Evolutionary conservation across 2,329 filamentous ascomycete species (phyloP).

Genomic region (Verruconis gallopava): DNA sequence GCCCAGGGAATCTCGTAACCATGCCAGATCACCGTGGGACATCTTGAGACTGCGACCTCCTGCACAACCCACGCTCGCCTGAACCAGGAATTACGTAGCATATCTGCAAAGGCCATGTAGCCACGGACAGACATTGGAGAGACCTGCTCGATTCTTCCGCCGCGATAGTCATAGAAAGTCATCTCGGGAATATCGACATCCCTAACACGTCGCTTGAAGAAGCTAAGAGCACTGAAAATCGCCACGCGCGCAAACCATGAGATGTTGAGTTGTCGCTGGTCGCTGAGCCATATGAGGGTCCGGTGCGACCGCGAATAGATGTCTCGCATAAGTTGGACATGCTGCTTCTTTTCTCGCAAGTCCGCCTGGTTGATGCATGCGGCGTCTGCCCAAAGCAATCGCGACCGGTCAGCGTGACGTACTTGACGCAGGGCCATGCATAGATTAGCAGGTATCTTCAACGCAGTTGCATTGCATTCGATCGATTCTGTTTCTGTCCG

Average conservation of each 20-base stretch:
- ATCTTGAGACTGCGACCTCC: slow-evolving; percentile 11
- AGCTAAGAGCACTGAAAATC: background rate
- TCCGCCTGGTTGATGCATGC: slow-evolving; percentile 11
- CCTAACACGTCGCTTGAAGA: background rate
- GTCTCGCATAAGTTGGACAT: slow-evolving; percentile 11
- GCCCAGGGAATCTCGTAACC: slow-evolving; percentile 9
- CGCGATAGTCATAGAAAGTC: background rate
- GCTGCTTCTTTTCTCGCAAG: slow-evolving; percentile 2
- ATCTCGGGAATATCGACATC: background rate
- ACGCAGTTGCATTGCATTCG: background rate
- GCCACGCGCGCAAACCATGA: background rate
- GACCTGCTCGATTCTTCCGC: background rate
- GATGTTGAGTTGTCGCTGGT: background rate
- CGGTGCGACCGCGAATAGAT: slow-evolving; percentile 1
- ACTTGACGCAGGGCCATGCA: slow-evolving; percentile 1
- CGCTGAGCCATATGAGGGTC: slow-evolving; percentile 10
- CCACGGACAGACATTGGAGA: background rate
- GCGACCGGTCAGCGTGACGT: background rate
- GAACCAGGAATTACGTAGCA: slow-evolving; percentile 13
- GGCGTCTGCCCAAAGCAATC: slow-evolving; percentile 11
- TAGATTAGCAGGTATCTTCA: slow-evolving; percentile 3
- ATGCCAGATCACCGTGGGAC: slow-evolving; percentile 10
- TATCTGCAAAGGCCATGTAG: slow-evolving; percentile 8
- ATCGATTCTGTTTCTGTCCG: background rate
- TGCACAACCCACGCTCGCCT: slow-evolving; percentile 15